Evolutionary conservation across 2,329 filamentous ascomycete genomes (phyloP).

Genomic region (Cytospora chrysosperma): DNA sequence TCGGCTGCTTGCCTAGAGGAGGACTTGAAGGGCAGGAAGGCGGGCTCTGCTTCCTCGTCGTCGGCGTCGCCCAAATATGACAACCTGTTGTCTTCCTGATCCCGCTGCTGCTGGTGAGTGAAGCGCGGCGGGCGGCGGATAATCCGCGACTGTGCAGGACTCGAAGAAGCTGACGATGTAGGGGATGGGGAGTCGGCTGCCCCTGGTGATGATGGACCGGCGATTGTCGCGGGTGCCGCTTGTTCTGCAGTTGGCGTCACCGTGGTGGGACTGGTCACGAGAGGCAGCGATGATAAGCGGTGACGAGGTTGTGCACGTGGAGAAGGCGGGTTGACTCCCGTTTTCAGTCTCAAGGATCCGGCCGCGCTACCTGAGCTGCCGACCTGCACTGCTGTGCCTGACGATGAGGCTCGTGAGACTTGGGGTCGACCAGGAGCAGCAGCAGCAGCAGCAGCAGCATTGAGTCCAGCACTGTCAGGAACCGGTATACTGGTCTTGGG

Average conservation of each 20-base stretch:
- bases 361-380: constrained; percentile 16
- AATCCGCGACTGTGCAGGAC: constrained; percentile 57
- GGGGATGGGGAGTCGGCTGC: constrained; percentile 40
- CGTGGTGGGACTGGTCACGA: constrained; percentile 30
- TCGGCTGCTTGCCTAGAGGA: constrained; percentile 19
- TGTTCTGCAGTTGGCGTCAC: constrained; percentile 26
- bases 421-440: constrained; percentile 41
- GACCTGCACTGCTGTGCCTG: constrained; percentile 40
- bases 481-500: constrained; percentile 39
- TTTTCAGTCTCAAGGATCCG: constrained; percentile 22
- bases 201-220: constrained; percentile 42
- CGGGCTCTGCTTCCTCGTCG: constrained; percentile 56
- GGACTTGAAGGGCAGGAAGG: constrained; percentile 51
- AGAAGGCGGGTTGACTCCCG: constrained; percentile 21
- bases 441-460: constrained; percentile 21
- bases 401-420: constrained; percentile 48
- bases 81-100: constrained; percentile 27
- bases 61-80: constrained; percentile 29
- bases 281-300: constrained; percentile 46
- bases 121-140: constrained; percentile 59
- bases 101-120: constrained; percentile 31
- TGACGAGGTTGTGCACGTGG: constrained; percentile 36
- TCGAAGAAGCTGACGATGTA: constrained; percentile 37
- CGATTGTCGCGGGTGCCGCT: constrained; percentile 30
- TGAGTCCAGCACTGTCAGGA: not conserved